A percentile compares a stretch with the other conserved stretches of the same genome.
phyloP scores from a whole-genome alignment of 495 filamentous ascomycete genomes.

The Rhizodiscina lignyota region DNA sequence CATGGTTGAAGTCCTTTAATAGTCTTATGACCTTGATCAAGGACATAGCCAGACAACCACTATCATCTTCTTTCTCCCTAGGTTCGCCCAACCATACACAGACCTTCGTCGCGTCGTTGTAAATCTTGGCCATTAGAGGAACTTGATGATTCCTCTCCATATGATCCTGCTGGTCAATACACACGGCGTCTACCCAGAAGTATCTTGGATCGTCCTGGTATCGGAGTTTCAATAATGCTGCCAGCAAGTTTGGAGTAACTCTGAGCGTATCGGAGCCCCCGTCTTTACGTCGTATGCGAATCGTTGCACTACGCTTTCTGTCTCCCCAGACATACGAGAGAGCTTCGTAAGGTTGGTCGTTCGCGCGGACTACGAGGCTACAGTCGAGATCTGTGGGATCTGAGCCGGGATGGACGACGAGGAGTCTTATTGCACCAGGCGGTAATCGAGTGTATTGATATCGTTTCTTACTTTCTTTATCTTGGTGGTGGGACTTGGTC shows the following conservation, averaged over 20 bases:
- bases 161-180: slow-evolving; percentile 6
- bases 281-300: no score
- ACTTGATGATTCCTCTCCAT: slow-evolving; percentile 6
- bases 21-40: no score
- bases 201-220: background rate
- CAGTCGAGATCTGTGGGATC: no score
- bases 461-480: no score
- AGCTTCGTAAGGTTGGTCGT: background rate
- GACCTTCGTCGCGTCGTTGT: background rate
- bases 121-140: slow-evolving; percentile 5
- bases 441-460: no score
- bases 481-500: no score
- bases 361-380: no score
- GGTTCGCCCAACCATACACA: slow-evolving; percentile 5
- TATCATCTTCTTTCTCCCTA: slow-evolving; percentile 1
- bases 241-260: slow-evolving; percentile 2
- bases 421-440: no score
- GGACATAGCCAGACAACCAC: no score
- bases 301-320: background rate
- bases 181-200: slow-evolving; percentile 6
- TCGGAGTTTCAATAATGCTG: slow-evolving; percentile 2
- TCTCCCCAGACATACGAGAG: background rate
- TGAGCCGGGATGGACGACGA: no score
- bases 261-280: no score
- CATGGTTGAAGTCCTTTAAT: no score